Evolutionary conservation across 768 basidiomycete species (phyloP).

Genomic region (Suillus placidus): DNA sequence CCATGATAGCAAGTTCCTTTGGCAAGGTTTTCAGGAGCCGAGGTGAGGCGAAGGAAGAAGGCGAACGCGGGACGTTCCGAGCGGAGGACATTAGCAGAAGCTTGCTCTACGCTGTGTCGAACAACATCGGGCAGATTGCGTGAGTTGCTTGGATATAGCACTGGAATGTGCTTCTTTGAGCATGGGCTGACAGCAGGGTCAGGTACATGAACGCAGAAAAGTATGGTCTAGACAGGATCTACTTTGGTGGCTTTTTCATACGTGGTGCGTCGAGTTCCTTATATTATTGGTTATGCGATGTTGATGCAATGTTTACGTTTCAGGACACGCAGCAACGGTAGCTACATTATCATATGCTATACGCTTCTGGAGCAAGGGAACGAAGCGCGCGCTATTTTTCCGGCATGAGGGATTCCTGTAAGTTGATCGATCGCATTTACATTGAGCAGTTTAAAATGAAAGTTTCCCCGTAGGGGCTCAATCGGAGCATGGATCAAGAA

Average conservation of each 20-base stretch:
- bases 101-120: conserved; percentile 93
- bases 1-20: conserved; percentile 97
- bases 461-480: conserved; percentile 60
- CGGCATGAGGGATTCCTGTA: conserved; percentile 98
- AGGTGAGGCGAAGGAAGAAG: conserved; percentile 38
- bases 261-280: conserved; percentile 62
- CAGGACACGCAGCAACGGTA: conserved; percentile 96
- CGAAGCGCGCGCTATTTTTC: conserved; percentile 93
- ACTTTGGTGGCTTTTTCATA: conserved; percentile 99
- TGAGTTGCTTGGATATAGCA: conserved; percentile 49
- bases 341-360: conserved; percentile 98
- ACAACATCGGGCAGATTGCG: conserved; percentile 99
- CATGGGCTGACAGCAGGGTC: conserved; percentile 20
- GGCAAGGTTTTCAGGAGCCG: conserved; percentile 97
- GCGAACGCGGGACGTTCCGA: conserved; percentile 72
- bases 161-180: neutral
- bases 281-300: neutral
- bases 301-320: conserved; percentile 18
- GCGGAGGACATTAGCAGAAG: conserved; percentile 95
- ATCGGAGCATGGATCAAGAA: conserved; percentile 99
- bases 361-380: conserved; percentile 99
- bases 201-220: conserved; percentile 99
- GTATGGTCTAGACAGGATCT: conserved; percentile 94
- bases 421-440: conserved; percentile 37
- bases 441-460: conserved; percentile 10